Base-by-base conservation (phyloP, 495 filamentous ascomycete species). In the Staphylotrichum longicolle region DNA sequence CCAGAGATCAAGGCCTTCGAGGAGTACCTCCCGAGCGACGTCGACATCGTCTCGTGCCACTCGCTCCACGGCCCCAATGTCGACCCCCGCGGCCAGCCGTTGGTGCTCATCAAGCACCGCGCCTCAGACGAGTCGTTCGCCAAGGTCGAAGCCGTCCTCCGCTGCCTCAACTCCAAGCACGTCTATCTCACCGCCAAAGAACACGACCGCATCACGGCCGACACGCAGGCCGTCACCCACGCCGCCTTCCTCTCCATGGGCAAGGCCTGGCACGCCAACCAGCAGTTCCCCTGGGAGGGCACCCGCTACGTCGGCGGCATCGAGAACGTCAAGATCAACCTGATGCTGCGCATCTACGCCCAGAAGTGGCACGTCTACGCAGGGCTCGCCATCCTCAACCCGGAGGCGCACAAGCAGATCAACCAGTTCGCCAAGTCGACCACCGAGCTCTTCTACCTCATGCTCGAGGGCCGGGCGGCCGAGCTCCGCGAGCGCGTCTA, bases 341-440 rank as follows among this genome's bases (percentile, higher is more conserved):
- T 97, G 62, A 98, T 91, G 44, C 76, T 98, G 62, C 91, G 94
- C 66, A 98, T 98, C 74, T 98, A 97, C 77, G 87, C 89, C 60
- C 95, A 96, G 73, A 98, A 97, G 74, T 98, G 94, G 94, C 94
- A 98, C 75, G 94, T 98, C 58, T 98, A 98, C 73, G 94, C 94
- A 39, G 94, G 94, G 4, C 86, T 98, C 7, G 94, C 95, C 6
- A 98, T 98, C 73, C 82, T 98, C 44, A 98, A 98, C 72, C 92
- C 93, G 5, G 85, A 88, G 30, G 94, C 94, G 3, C 90, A 91
- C 71, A 79, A 86, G 73, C 94, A 98, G 73, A 98, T 98, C 69
- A 80, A 86, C 57, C 92, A 97, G 77, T 98, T 98, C 73, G 93
- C 94, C 20, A 79, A 86, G 64, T 91, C 88, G 12, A 93, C 95